Evolutionary conservation across 2,329 filamentous ascomycete genomes (phyloP).

Genomic region (Balansia obtecta): DNA sequence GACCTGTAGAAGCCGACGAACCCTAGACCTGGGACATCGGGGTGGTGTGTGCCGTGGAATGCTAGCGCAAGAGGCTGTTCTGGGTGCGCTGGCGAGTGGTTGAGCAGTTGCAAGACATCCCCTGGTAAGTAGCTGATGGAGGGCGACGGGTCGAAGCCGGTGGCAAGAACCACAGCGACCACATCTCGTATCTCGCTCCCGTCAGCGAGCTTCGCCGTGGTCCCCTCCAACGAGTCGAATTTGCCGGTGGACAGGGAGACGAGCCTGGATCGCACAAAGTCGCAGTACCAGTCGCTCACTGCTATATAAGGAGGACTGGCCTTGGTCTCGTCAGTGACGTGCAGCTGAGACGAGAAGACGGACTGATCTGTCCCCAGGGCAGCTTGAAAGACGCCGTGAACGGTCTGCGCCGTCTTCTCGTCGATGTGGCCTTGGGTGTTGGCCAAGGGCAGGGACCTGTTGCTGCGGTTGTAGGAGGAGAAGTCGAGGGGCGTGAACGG

Average conservation of each 20-base stretch:
- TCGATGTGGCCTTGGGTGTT: slow-evolving; percentile 55
- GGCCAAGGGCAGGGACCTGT: slow-evolving; percentile 43
- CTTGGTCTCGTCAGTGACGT: slow-evolving; percentile 25
- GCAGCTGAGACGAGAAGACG: slow-evolving; percentile 31
- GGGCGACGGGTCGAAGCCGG: slow-evolving; percentile 55
- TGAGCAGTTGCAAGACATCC: slow-evolving; percentile 41
- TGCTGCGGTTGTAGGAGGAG: slow-evolving; percentile 55
- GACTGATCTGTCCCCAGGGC: slow-evolving; percentile 42
- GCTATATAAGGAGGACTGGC: slow-evolving; percentile 51
- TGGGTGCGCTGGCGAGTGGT: slow-evolving; percentile 40
- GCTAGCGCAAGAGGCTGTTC: slow-evolving; percentile 54
- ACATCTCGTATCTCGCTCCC: slow-evolving; percentile 37
- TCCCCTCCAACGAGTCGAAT: slow-evolving; percentile 21
- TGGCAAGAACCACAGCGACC: slow-evolving; percentile 59
- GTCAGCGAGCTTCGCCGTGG: slow-evolving; percentile 21
- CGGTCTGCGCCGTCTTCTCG: slow-evolving; percentile 39
- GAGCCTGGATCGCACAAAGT: slow-evolving; percentile 56
- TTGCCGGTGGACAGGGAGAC: slow-evolving; percentile 41
- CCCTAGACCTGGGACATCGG: slow-evolving; percentile 49
- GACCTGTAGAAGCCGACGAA: slow-evolving; percentile 79
- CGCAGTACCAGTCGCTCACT: slow-evolving; percentile 59
- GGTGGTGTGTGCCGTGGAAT: slow-evolving; percentile 52
- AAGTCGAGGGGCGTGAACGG: slow-evolving; percentile 64
- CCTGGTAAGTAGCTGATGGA: slow-evolving; percentile 53
- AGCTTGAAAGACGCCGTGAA: slow-evolving; percentile 37